Conservation (phyloP, 2,329 filamentous ascomycete genomes). For the Cryphonectria nitschkei region DNA sequence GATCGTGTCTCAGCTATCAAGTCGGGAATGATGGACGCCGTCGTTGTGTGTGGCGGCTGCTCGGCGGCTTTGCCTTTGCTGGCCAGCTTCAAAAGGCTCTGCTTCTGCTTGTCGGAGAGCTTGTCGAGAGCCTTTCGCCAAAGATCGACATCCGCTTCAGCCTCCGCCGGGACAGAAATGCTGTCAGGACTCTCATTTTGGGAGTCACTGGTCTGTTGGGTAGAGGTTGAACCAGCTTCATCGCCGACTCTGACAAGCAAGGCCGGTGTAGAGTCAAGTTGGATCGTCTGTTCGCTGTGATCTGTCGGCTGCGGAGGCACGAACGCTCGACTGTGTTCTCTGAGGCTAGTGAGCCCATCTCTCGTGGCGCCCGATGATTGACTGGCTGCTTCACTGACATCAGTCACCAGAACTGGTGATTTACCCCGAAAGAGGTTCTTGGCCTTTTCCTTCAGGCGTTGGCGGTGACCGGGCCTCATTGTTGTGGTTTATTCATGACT, state of each 20-base stretch:
- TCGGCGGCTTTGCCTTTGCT: not conserved
- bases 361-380: not conserved
- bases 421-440: not conserved
- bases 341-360: not conserved
- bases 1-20: not conserved
- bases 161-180: not conserved
- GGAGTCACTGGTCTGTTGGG: not conserved
- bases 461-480: not conserved
- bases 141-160: not conserved
- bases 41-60: not conserved
- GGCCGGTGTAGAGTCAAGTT: not conserved
- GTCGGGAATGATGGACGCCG: not conserved
- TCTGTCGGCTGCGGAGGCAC: not conserved
- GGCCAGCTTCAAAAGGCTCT: not conserved
- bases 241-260: not conserved
- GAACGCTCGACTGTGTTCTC: not conserved
- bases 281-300: not conserved
- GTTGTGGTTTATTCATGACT: not conserved
- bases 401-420: not conserved
- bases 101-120: not conserved
- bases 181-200: not conserved
- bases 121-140: constrained; percentile 6
- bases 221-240: not conserved
- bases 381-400: not conserved
- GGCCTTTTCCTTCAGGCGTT: not conserved